Base-by-base conservation (phyloP, 768 basidiomycete species). In the Phylloporus sp. region DNA sequence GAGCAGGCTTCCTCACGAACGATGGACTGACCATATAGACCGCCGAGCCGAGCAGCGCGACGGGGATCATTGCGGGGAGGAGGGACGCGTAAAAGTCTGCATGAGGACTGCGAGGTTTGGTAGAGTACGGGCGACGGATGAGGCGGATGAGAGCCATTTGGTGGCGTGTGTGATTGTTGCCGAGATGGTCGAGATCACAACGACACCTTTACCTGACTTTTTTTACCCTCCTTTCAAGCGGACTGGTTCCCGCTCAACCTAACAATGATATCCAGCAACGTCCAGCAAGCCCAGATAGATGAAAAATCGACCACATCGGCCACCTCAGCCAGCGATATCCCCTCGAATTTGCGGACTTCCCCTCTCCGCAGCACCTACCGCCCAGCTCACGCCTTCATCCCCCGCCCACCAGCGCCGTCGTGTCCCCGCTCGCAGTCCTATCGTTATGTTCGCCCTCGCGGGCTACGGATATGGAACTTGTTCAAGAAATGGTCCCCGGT, bases 401-500 rank as follows among this genome's bases (percentile, higher is more conserved):
- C 59, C 41, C 69, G 47, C 35, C 32, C 54, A 34, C 55, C 58
- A 15, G 11, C 49, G 15, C 38, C 56, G 27, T 50, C 57, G 38
- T 58, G 53, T 16, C 48, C 57, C 40, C 56, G 57, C 45, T 49
- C 61, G 1, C 60, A 57, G 23, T 55, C 71, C 0, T 49, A 59
- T 47, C 61, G 70, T 22, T 75, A 77, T 34, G 67, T 72, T 44
- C 74, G 77, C 49, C 77, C 80, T 52, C 72, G 74, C 26, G 72
- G 75, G 26, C 71, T 79, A 35, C 76, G 82, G 57, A 80, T 80
- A 77, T 70, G 72, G 58, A 80, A 78, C 56, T 69, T 80, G n/a
- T 58, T 89, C 56, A 80, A 78, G 56, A 81, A 88, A 45, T 93
- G 88, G 86, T 68, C 85, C 24, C 91, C 91, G 32, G 70, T 93